Evolutionary conservation across 441 rosid genomes (phyloP), one percentile per base, ranked within the genome.

Genomic region (Jatropha multifida): DNA sequence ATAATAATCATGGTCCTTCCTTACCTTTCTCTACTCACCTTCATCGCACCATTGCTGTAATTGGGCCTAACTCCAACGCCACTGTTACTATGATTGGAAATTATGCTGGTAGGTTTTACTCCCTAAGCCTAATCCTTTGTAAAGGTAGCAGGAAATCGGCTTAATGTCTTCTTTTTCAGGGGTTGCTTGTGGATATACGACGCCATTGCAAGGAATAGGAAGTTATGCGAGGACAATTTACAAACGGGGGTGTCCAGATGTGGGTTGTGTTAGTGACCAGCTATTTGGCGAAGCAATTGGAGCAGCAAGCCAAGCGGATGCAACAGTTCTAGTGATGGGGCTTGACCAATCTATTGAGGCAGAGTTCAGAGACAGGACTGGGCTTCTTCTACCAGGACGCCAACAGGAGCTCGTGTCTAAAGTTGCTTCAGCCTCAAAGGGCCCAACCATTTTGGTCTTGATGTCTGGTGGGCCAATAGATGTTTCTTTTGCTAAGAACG

Each of bases 391-490:
- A 42, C 99, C 99, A 0, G 98, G 98, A 18, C 90, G 82, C 71
- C 98, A 95, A 75, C 92, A 88, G 73, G 92, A 93, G 52, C 93
- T 93, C 5, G 75, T 92, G 1, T 81, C 89, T 0, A 83, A 76
- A 71, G 89, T 90, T 68, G 85, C 94, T 9, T 46, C 20, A 48
- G 92, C 94, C 55, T 88, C 95, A 0, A 88, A 65, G 68, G 98
- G 98, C 63, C 97, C 89, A 38, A 79, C 83, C 0, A 74, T 85
- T 10, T 65, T 91, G 72, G 96, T 93, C 46, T 76, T 93, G 71
- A 93, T 93, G 98, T 89, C 92, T 3, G 99, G 98, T 61, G 99
- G 99, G 64, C 98, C 98, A 1, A 75, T 93, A 4, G 98, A 95
- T 56, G 80, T 93, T 14, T 71, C 94, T 32, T 93, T 95, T 2